These are phyloP conservation scores for Aureobasidium namibiae DNA, from an alignment of 2,329 filamentous ascomycete genomes.

Conservation along the genomic window DNA sequence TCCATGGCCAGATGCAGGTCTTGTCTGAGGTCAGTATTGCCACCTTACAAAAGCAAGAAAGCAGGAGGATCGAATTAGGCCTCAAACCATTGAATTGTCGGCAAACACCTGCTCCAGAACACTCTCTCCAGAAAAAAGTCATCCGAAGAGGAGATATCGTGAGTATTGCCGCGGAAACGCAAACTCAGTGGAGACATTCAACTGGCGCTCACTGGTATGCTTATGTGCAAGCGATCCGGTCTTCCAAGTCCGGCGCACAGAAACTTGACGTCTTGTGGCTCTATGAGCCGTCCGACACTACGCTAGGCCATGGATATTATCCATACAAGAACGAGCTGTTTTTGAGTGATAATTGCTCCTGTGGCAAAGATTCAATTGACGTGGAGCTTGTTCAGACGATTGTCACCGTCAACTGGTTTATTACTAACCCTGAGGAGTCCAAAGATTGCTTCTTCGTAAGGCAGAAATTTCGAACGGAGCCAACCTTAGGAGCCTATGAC, in stretches of 20 bases:
- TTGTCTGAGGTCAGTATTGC: conserved; percentile 18
- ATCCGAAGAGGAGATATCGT: conserved; percentile 44
- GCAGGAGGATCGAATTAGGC: conserved; percentile 13
- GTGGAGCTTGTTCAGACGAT: conserved; percentile 50
- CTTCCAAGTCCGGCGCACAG: conserved; percentile 26
- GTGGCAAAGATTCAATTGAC: conserved; percentile 44
- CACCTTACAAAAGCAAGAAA: conserved; percentile 19
- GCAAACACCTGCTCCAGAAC: not conserved
- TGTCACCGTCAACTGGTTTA: conserved; percentile 51
- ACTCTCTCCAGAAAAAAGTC: not conserved
- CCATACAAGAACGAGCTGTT: conserved; percentile 67
- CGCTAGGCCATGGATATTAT: conserved; percentile 60
- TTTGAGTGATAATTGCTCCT: conserved; percentile 68
- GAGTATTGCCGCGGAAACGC: conserved; percentile 36
- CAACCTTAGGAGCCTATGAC: conserved; percentile 39
- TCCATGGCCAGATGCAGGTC: conserved; percentile 43
- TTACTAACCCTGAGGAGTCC: conserved; percentile 37
- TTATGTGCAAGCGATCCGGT: conserved; percentile 53
- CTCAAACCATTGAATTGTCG: conserved; percentile 19
- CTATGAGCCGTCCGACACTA: conserved; percentile 62
- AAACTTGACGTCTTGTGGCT: conserved; percentile 64
- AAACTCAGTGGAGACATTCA: conserved; percentile 48
- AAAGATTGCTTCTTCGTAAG: conserved; percentile 53
- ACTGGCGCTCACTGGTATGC: conserved; percentile 57
- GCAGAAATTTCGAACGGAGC: conserved; percentile 54